A percentile compares a stretch with the other conserved stretches of the same genome.
Conservation (phyloP, 768 basidiomycete species). For the Calocera viscosa region DNA sequence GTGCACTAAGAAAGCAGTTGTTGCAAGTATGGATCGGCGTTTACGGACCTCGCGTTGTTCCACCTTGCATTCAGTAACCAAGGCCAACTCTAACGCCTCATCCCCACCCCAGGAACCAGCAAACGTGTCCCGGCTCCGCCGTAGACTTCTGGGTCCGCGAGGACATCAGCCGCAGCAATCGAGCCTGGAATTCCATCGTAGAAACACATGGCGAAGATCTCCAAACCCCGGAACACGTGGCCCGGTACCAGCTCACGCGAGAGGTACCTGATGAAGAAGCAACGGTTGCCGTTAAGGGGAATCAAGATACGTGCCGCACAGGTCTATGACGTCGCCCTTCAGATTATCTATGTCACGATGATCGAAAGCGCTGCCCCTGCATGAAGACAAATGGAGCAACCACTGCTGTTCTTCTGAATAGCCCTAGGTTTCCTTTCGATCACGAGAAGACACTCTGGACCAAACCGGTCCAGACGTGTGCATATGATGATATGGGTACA, state of each 20-base stretch:
- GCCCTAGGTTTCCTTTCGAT: too few species aligned
- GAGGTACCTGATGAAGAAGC: not conserved
- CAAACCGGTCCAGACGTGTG: not conserved
- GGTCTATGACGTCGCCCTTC: not conserved
- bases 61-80: not conserved
- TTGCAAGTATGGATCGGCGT: too few species aligned
- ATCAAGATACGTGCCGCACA: not conserved
- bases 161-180: not conserved
- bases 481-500: not conserved
- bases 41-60: too few species aligned
- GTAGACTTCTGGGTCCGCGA: not conserved
- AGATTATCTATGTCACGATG: not conserved
- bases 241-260: not conserved
- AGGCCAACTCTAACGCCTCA: not conserved
- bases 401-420: too few species aligned
- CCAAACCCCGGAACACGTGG: not conserved
- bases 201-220: too few species aligned
- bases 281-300: not conserved
- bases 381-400: not conserved
- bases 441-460: too few species aligned
- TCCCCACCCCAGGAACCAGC: not conserved
- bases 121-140: not conserved
- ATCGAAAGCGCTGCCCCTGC: not conserved
- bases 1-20: not conserved
- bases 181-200: not conserved